Evolutionary conservation across 2,329 filamentous ascomycete genomes (phyloP).

Genomic region (Fusarium pseudonygamai): DNA sequence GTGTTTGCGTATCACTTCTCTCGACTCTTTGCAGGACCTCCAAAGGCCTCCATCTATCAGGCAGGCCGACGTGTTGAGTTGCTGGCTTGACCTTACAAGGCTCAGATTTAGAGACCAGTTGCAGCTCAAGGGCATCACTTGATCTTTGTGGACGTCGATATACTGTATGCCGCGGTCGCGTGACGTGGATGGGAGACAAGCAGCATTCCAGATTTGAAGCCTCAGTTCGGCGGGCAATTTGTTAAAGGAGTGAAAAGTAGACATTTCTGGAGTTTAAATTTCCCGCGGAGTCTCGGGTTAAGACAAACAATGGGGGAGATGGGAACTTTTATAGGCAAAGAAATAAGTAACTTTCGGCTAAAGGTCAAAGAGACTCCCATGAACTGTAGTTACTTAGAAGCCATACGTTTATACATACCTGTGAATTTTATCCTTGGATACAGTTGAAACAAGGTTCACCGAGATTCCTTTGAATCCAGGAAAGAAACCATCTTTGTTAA

Average conservation of each 20-base stretch:
- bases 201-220: neutral
- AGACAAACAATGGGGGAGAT: no score
- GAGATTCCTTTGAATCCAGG: neutral
- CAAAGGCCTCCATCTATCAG: neutral
- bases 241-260: neutral
- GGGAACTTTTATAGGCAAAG: no score
- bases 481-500: neutral
- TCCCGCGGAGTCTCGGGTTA: no score
- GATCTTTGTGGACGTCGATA: neutral
- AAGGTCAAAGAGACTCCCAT: no score
- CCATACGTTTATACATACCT: no score
- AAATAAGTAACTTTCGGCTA: no score
- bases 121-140: neutral
- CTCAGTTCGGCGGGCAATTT: neutral
- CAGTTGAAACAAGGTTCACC: neutral
- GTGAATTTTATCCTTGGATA: no score
- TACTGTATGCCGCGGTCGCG: neutral
- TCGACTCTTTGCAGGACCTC: slow-evolving; percentile 2
- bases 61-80: neutral
- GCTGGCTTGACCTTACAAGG: fast-evolving
- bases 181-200: neutral
- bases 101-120: neutral
- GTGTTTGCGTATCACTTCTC: neutral
- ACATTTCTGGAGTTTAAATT: no score
- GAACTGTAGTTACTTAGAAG: no score